Percentiles rank a stretch among this genome's conserved stretches.
Evolutionary conservation across 169 alveolate genomes (phyloP).

Genomic region (Blepharisma undulans): DNA sequence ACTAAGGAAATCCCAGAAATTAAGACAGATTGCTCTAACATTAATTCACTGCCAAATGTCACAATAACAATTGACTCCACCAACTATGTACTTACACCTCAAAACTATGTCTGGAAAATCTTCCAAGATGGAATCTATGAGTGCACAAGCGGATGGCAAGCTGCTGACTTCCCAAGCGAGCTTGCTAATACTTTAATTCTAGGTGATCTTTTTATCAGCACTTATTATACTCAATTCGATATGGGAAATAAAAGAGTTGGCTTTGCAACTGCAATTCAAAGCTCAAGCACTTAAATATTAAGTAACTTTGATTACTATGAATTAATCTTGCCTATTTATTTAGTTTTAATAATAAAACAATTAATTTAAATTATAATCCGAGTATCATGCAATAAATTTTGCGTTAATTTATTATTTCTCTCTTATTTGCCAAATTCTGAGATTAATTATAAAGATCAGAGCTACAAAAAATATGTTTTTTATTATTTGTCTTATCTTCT

Average conservation of each 20-base stretch:
- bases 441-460: too few species aligned
- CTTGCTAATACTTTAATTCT: slow-evolving; percentile 60
- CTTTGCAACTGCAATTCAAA: slow-evolving; percentile 55
- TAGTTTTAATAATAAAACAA: too few species aligned
- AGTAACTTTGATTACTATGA: not conserved
- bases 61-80: slow-evolving; percentile 57
- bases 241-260: slow-evolving; percentile 67
- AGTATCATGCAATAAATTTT: too few species aligned
- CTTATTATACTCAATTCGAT: slow-evolving; percentile 66
- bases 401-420: too few species aligned
- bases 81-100: slow-evolving; percentile 54
- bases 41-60: slow-evolving; percentile 56
- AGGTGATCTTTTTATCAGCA: slow-evolving; percentile 76
- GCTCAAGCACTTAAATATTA: not conserved
- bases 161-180: slow-evolving; percentile 44
- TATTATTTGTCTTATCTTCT: not conserved
- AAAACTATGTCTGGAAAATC: slow-evolving; percentile 67
- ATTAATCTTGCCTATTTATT: too few species aligned
- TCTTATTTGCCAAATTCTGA: not conserved
- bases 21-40: slow-evolving; percentile 62
- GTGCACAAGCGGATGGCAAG: slow-evolving; percentile 59
- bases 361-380: too few species aligned
- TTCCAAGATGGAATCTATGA: slow-evolving; percentile 44
- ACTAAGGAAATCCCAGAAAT: slow-evolving; percentile 52
- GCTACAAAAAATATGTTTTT: not conserved